Base-by-base conservation (phyloP, 768 basidiomycete genomes). In the Agrocybe praecox region DNA sequence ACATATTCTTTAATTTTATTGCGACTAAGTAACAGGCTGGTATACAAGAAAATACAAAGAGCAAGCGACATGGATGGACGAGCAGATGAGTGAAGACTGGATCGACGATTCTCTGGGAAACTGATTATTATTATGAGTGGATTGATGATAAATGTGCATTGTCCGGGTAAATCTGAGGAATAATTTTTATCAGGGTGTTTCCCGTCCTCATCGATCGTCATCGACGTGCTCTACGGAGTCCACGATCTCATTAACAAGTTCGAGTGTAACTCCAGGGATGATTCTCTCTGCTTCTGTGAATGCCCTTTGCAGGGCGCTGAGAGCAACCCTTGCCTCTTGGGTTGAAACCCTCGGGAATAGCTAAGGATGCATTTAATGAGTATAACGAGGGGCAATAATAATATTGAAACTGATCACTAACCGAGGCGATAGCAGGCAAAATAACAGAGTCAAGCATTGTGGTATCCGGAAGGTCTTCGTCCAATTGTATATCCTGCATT, bases 361-460 rank as follows among this genome's bases (percentile, higher is more conserved):
- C 96, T 98, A 55, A 43, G 40, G n/a, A 59, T 62, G 46, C 49
- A 59, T 55, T 40, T 52, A 24, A 14, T 44, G 18, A 17, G 19
- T 46, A 24, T 45, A 24, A 14, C 21, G 6, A 23, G n/a, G 47
- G 11, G 11, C 24, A 36, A 14, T 22, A 23, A 44, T 42, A 26
- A 29, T 29, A 29, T 29, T 29, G 26, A 29, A 29, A 29, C 26
- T 32, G 1, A 76, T 89, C 2, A 76, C 89, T 72, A 63, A 98
- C 96, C 59, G 93, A 96, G 44, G 95, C 92, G 64, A 98, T 88
- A n/a, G 95, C 95, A 21, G 97, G 97, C 24, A 98, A 75, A 50
- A 98, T 88, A 26, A 99, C 96, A 2, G 94, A 94, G 66, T 97
- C 95, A 34, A 98, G 78, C 88, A 98, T 96, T n/a, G 91, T 88